Conservation (phyloP, 2,329 filamentous ascomycete genomes). For the Lojkania enalia region DNA sequence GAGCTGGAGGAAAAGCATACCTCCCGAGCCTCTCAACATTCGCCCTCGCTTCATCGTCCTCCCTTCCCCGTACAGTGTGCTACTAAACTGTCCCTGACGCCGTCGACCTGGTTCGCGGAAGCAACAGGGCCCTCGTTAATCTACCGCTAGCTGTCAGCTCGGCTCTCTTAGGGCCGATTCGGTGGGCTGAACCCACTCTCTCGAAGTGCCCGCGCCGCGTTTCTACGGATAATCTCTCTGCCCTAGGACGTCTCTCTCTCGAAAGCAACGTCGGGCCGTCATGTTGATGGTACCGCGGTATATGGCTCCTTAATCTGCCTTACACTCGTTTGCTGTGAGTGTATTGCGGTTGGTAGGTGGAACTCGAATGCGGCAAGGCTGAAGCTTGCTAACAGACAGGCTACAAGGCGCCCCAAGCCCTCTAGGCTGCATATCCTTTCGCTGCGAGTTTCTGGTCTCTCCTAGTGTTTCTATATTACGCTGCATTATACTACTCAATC, state of each 20-base stretch:
- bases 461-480: too few relatives aligned
- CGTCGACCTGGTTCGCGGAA: constrained; percentile 11
- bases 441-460: too few relatives aligned
- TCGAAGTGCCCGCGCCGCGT: background rate
- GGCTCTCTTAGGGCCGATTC: constrained; percentile 3
- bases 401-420: constrained; percentile 5
- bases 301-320: background rate
- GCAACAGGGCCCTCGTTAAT: background rate
- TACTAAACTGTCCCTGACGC: too few relatives aligned
- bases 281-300: too few relatives aligned
- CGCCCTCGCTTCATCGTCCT: constrained; percentile 17
- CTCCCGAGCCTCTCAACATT: too few relatives aligned
- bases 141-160: constrained; percentile 12
- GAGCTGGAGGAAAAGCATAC: constrained; percentile 1
- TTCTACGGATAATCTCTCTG: too few relatives aligned
- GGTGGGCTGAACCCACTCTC: constrained; percentile 4
- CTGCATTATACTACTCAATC: too few relatives aligned
- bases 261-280: too few relatives aligned
- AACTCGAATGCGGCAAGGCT: constrained; percentile 10
- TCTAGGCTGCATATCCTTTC: too few relatives aligned
- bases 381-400: constrained; percentile 7
- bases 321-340: constrained; percentile 1
- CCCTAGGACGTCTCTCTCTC: background rate
- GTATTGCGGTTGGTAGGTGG: background rate
- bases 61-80: too few relatives aligned